These are phyloP conservation scores for Ajuga chamaepitys DNA, from an alignment of 257 asterid genomes.

Conservation along the genomic window DNA sequence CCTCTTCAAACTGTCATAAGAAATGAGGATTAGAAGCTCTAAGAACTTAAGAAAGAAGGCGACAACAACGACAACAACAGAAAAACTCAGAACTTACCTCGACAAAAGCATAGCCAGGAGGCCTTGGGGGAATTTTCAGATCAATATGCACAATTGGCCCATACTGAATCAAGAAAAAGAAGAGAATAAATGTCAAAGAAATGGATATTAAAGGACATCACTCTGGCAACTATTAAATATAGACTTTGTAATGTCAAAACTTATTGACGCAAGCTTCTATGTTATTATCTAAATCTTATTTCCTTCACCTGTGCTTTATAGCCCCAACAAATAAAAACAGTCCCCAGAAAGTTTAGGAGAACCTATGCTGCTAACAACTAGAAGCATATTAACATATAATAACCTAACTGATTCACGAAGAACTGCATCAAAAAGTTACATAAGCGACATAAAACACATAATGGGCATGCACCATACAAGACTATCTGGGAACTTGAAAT, in stretches of 20 bases:
- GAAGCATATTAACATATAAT: background rate
- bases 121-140: conserved; percentile 90
- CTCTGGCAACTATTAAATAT: background rate
- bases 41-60: background rate
- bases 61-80: no score
- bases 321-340: no score
- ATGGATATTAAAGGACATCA: background rate
- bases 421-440: background rate
- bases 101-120: conserved; percentile 99
- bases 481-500: no score
- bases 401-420: background rate
- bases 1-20: conserved; percentile 72
- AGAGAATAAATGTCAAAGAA: conserved; percentile 3
- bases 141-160: conserved; percentile 89
- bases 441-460: background rate
- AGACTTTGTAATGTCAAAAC: background rate
- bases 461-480: background rate
- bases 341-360: no score
- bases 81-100: conserved; percentile 54
- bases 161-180: conserved; percentile 47
- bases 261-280: background rate
- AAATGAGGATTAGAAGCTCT: background rate
- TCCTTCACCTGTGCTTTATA: no score
- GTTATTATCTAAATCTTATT: background rate
- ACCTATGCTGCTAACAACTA: background rate